phyloP scores from a whole-genome alignment of 2,329 filamentous ascomycete species.

The Apiospora pterosperma region DNA sequence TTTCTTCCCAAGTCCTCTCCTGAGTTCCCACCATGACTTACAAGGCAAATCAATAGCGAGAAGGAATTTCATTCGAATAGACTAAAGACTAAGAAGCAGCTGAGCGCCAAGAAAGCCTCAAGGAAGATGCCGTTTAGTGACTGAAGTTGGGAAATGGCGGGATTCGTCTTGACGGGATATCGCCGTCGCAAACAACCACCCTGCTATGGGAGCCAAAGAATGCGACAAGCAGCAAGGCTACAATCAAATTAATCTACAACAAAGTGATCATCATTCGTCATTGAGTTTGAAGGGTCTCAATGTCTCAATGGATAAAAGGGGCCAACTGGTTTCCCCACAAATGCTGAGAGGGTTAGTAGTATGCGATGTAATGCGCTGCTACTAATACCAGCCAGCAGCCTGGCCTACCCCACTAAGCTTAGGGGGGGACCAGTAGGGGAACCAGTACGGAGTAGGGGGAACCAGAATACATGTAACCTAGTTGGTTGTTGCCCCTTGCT shows the following conservation, averaged over 20 bases:
- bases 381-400: not conserved
- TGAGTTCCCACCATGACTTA: slow-evolving; percentile 10
- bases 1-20: not conserved
- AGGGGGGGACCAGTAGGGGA: too few species aligned
- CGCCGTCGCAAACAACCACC: not conserved
- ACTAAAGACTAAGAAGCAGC: slow-evolving; percentile 45
- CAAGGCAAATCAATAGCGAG: slow-evolving; percentile 32
- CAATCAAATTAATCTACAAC: not conserved
- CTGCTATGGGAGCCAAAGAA: too few species aligned
- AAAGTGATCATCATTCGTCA: not conserved
- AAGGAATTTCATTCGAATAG: slow-evolving; percentile 43
- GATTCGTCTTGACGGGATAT: too few species aligned
- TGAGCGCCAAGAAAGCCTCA: slow-evolving; percentile 47
- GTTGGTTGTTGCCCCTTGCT: too few species aligned
- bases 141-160: not conserved
- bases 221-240: not conserved
- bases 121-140: slow-evolving; percentile 27
- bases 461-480: too few species aligned
- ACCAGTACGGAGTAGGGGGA: too few species aligned
- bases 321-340: not conserved
- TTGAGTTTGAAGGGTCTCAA: not conserved
- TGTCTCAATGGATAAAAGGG: not conserved
- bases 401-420: not conserved
- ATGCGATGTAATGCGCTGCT: not conserved
- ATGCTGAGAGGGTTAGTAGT: too few species aligned